Evolutionary conservation across 176 grass and related monocot genomes (phyloP), one percentile per base, ranked within the genome.

Genomic region (Oryza coarctata): DNA sequence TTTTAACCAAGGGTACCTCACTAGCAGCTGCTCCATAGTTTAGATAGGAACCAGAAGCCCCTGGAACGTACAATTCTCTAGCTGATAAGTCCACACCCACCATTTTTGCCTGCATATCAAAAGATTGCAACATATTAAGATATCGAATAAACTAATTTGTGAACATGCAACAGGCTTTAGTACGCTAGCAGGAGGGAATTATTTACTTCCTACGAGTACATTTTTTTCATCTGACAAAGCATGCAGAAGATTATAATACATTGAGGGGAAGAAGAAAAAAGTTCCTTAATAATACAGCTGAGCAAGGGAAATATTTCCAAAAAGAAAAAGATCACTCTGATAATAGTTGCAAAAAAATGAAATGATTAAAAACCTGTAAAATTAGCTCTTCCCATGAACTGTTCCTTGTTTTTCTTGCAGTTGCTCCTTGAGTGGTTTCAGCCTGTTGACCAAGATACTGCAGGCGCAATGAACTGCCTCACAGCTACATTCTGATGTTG

Each of bases 401-500:
- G 77, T 86, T 20, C 76, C 63, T 38, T 86, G 77, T 73, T 93
- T 83, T 76, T 80, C 79, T 81, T 94, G 80, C 82, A 93, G 86
- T 66, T 80, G 75, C 61, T 97, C 86, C 86, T 94, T 97, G 44
- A 98, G 40, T 81, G 90, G 39, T 65, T 91, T 91, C 36, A 98
- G 64, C 76, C 95, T 94, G 60, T 93, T 65, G 11, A 94, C 84
- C 64, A 98, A 84, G 81, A 91, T 75, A 88, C 82, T 87, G 80
- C 95, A 94, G 65, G 86, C 86, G 41, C 27, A 79, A 63, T 79
- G 87, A 89, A 94, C 88, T 74, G 92, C 95, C 79, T 91, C 92
- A 64, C 95, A 98, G 45, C 92, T 94, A 84, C 79, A 86, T 83
- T 98, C 95, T 73, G 95, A 98, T 70, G 95, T 98, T 68, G 95